Evolutionary conservation across 2,329 filamentous ascomycete genomes (phyloP).

Genomic region (Lasiodiplodia hormozganensis): DNA sequence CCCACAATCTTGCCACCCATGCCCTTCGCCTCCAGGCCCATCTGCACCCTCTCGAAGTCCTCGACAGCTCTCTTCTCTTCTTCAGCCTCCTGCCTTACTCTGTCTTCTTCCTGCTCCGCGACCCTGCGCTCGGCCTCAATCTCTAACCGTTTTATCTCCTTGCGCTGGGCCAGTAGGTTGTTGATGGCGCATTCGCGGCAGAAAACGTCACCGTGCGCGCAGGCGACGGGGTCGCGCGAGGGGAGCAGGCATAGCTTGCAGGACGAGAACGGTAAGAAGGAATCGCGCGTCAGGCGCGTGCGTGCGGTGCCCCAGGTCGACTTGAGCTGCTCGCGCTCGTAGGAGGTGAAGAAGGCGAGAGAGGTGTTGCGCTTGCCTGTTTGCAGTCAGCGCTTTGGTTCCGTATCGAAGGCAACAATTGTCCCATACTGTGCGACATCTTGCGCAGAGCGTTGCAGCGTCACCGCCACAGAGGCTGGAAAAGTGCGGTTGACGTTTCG

Average conservation of each 20-base stretch:
- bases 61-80: slow-evolving; percentile 72
- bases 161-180: slow-evolving; percentile 89
- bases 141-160: slow-evolving; percentile 85
- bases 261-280: slow-evolving; percentile 88
- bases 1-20: slow-evolving; percentile 48
- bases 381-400: slow-evolving; percentile 5
- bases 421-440: slow-evolving; percentile 59
- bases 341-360: slow-evolving; percentile 89
- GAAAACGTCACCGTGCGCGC: slow-evolving; percentile 84
- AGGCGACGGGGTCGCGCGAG: slow-evolving; percentile 83
- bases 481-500: neutral
- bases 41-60: slow-evolving; percentile 87
- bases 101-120: slow-evolving; percentile 67
- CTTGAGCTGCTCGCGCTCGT: slow-evolving; percentile 85
- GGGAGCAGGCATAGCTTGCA: slow-evolving; percentile 87
- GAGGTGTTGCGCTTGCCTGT: slow-evolving; percentile 82
- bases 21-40: slow-evolving; percentile 59
- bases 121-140: slow-evolving; percentile 67
- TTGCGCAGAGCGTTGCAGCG: slow-evolving; percentile 1
- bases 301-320: slow-evolving; percentile 81
- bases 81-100: slow-evolving; percentile 70
- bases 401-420: neutral
- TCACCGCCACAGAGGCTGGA: neutral
- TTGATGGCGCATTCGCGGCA: slow-evolving; percentile 92
- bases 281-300: slow-evolving; percentile 87